Percentiles rank a stretch among this genome's conserved stretches.
phyloP scores from a whole-genome alignment of 1,139 yeast species.

The Debaryomycetaceae sp. region DNA sequence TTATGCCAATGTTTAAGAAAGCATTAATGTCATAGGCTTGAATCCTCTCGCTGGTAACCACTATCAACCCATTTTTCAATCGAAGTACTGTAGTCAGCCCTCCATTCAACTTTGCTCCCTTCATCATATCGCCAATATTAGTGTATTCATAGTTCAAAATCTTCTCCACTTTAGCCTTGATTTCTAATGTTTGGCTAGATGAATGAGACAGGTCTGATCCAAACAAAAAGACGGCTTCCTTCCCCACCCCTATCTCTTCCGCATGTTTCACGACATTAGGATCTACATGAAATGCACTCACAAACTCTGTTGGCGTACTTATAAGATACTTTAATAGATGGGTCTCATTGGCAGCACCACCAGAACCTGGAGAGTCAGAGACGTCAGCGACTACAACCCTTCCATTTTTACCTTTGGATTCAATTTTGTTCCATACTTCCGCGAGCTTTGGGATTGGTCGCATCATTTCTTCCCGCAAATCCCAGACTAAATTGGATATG shows the following conservation, averaged over 20 bases:
- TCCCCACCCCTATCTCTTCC: slow-evolving; percentile 2
- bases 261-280: slow-evolving; percentile 6
- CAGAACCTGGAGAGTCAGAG: slow-evolving; percentile 9
- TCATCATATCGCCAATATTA: slow-evolving; percentile 8
- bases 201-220: not conserved
- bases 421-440: slow-evolving; percentile 4
- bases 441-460: slow-evolving; percentile 4
- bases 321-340: slow-evolving; percentile 5
- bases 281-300: slow-evolving; percentile 9
- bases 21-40: slow-evolving; percentile 11
- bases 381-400: slow-evolving; percentile 8
- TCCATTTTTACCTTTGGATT: slow-evolving; percentile 2
- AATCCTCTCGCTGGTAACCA: slow-evolving; percentile 5
- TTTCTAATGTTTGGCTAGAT: slow-evolving; percentile 2
- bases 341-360: slow-evolving; percentile 9
- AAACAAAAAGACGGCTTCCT: not conserved
- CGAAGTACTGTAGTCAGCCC: slow-evolving; percentile 6
- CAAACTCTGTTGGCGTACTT: slow-evolving; percentile 3
- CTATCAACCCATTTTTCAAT: slow-evolving; percentile 6
- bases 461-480: slow-evolving; percentile 4
- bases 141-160: slow-evolving; percentile 5
- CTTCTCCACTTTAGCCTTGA: slow-evolving; percentile 4
- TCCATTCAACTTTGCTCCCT: slow-evolving; percentile 7
- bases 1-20: slow-evolving; percentile 6
- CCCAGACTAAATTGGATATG: slow-evolving; percentile 6